These are phyloP conservation scores for Kodamaea arcana DNA, from an alignment of 1,139 yeast species.

Conservation along the genomic window DNA sequence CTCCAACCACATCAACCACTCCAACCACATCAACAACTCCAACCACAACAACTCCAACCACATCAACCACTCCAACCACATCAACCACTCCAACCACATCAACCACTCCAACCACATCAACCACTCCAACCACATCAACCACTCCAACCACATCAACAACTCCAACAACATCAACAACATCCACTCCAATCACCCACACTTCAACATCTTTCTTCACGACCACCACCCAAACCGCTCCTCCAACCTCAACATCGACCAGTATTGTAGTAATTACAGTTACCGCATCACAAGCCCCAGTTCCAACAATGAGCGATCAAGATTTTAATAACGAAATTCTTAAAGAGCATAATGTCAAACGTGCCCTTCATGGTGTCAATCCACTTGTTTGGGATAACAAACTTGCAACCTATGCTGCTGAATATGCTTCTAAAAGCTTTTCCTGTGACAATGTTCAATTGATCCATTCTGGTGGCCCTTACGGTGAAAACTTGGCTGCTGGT, in stretches of 20 bases:
- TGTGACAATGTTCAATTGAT: conserved; percentile 52
- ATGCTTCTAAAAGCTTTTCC: conserved; percentile 28
- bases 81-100: conserved; percentile 5
- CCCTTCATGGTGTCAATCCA: conserved; percentile 46
- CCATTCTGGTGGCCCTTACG: conserved; percentile 52
- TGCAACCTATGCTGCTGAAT: conserved; percentile 44
- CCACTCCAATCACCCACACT: conserved; percentile 9
- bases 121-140: conserved; percentile 12
- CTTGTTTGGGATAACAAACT: conserved; percentile 48
- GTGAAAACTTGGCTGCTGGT: conserved; percentile 61
- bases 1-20: conserved; percentile 9
- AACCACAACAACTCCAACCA: conserved; percentile 1
- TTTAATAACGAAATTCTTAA: conserved; percentile 29
- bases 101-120: conserved; percentile 7
- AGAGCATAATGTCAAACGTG: conserved; percentile 53
- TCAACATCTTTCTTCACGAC: conserved; percentile 12
- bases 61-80: conserved; percentile 4
- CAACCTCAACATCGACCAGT: conserved; percentile 7
- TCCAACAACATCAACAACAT: conserved; percentile 6
- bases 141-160: conserved; percentile 6
- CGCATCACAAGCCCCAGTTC: conserved; percentile 7
- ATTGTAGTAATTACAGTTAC: conserved; percentile 7
- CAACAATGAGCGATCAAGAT: conserved; percentile 8
- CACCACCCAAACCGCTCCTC: conserved; percentile 8
- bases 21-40: conserved; percentile 12